These are phyloP conservation scores for Chlorophyllum brunneum DNA, from an alignment of 768 basidiomycete genomes.

Conservation along the genomic window DNA sequence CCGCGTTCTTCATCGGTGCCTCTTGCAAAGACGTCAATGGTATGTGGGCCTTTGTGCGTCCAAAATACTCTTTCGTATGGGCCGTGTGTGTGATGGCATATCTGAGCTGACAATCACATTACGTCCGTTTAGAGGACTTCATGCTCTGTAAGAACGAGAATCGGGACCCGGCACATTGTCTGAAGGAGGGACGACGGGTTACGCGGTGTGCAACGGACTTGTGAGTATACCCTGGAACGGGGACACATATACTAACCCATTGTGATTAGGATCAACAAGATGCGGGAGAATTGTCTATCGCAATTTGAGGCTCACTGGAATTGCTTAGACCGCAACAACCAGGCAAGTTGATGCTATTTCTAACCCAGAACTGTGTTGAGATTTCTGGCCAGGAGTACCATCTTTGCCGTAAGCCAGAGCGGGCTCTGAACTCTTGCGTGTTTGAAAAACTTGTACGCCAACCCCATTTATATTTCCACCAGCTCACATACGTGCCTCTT, in stretches of 20 bases:
- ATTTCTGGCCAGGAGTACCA: constrained; percentile 66
- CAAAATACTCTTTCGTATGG: not conserved
- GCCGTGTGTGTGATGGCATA: constrained; percentile 1
- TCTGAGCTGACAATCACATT: not conserved
- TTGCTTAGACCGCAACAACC: constrained; percentile 92
- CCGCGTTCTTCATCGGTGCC: constrained; percentile 94
- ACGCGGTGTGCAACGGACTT: constrained; percentile 93
- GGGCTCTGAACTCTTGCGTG: constrained; percentile 87
- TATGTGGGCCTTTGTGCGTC: too few relatives aligned
- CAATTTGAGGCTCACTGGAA: constrained; percentile 93
- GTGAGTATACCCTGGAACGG: constrained; percentile 44
- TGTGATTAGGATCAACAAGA: constrained; percentile 74
- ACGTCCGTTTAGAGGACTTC: constrained; percentile 29
- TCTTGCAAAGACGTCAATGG: constrained; percentile 97
- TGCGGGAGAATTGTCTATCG: constrained; percentile 85
- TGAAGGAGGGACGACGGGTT: constrained; percentile 93
- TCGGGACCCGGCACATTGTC: constrained; percentile 85
- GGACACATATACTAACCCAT: not conserved
- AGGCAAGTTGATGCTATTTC: constrained; percentile 49
- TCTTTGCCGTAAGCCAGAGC: constrained; percentile 85
- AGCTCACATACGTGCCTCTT: not conserved
- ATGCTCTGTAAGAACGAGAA: constrained; percentile 98
- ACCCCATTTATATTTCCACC: not conserved
- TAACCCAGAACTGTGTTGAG: not conserved
- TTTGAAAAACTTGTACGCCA: constrained; percentile 88